Conservation (phyloP, 108 stramenopile genomes). For the Cylindrotheca fusiformis region DNA sequence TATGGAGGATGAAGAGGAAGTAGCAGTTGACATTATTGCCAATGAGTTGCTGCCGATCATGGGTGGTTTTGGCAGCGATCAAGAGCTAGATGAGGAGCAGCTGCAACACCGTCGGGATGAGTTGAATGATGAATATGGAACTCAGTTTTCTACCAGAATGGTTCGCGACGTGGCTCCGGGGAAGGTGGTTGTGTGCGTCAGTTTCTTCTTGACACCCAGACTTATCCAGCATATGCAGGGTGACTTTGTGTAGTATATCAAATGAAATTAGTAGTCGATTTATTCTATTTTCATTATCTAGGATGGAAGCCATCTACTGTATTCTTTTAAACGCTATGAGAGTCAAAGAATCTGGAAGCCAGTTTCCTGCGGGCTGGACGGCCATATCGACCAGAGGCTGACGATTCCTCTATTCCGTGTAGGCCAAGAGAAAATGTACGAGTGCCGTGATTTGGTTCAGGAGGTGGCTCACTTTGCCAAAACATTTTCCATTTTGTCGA, state of each 20-base stretch:
- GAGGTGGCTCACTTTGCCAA: too few relatives aligned
- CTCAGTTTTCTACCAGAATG: slow-evolving; percentile 58
- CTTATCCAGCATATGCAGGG: slow-evolving; percentile 77
- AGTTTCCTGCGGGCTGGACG: not conserved
- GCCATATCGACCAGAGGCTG: too few relatives aligned
- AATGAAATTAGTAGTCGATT: not conserved
- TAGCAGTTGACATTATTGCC: slow-evolving; percentile 68
- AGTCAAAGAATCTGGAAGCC: not conserved
- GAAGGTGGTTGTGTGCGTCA: slow-evolving; percentile 83
- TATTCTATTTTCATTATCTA: not conserved
- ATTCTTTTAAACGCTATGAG: not conserved
- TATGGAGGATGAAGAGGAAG: slow-evolving; percentile 45
- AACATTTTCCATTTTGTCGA: too few relatives aligned
- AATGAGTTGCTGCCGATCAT: slow-evolving; percentile 51
- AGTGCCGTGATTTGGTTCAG: too few relatives aligned
- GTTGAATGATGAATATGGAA: slow-evolving; percentile 55
- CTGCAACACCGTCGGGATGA: slow-evolving; percentile 48
- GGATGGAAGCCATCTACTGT: not conserved
- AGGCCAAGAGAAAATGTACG: too few relatives aligned
- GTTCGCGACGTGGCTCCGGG: slow-evolving; percentile 86
- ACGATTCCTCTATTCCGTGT: too few relatives aligned
- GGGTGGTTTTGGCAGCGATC: not conserved
- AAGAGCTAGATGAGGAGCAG: not conserved
- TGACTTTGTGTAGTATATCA: slow-evolving; percentile 34
- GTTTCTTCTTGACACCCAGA: slow-evolving; percentile 62